phyloP scores from a whole-genome alignment of 2,329 filamentous ascomycete genomes.

The Paraphaeosphaeria sporulosa region DNA sequence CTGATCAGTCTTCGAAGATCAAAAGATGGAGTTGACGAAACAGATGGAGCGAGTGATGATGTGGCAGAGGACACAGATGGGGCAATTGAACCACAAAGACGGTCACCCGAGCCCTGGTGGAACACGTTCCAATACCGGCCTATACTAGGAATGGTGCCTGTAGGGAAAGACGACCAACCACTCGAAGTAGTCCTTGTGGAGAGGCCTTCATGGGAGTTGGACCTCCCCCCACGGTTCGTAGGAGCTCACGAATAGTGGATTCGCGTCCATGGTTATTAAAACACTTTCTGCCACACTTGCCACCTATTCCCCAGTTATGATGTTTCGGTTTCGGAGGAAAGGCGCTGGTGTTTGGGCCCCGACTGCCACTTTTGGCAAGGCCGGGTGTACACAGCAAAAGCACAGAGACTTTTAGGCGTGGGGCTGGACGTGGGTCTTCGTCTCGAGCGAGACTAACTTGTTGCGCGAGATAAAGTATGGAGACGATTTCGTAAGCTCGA shows the following conservation, averaged over 20 bases:
- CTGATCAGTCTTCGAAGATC: constrained; percentile 37
- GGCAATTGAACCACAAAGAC: constrained; percentile 29
- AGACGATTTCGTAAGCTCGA: constrained; percentile 14
- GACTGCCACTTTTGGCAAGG: neutral
- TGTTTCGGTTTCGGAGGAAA: constrained; percentile 7
- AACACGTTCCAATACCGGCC: constrained; percentile 92
- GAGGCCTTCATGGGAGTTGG: constrained; percentile 82
- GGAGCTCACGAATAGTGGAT: constrained; percentile 41
- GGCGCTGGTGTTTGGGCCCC: constrained; percentile 1
- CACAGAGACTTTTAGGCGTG: constrained; percentile 5
- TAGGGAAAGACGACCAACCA: constrained; percentile 55
- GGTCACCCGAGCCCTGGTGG: constrained; percentile 64
- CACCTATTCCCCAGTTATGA: neutral
- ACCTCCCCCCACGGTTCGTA: constrained; percentile 72
- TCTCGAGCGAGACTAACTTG: constrained; percentile 11
- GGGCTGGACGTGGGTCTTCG: neutral
- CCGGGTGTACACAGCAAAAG: too few species aligned
- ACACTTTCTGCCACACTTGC: neutral
- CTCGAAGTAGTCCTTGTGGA: constrained; percentile 89
- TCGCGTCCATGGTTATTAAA: neutral
- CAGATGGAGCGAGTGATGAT: constrained; percentile 22
- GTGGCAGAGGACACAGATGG: constrained; percentile 21
- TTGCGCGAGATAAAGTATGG: constrained; percentile 9
- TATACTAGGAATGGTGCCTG: constrained; percentile 77
- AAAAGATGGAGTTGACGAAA: constrained; percentile 26